These are phyloP conservation scores for Neonectria punicea DNA, from an alignment of 2,329 filamentous ascomycete species.

Conservation along the genomic window DNA sequence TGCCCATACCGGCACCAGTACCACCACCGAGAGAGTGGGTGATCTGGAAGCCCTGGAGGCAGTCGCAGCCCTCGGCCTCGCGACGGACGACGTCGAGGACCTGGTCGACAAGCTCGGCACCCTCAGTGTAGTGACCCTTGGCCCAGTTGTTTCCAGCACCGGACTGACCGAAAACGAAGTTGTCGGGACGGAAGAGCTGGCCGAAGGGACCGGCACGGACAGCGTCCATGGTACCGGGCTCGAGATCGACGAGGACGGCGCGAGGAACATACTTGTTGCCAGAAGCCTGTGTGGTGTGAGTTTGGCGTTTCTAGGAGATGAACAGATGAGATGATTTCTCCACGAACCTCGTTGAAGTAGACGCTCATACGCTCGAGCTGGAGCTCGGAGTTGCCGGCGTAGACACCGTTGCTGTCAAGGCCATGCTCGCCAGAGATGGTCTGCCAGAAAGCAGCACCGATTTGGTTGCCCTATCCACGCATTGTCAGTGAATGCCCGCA, in stretches of 20 bases:
- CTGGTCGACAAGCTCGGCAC: conserved; percentile 97
- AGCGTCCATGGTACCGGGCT: conserved; percentile 99
- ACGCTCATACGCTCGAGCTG: conserved; percentile 99
- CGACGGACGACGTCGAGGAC: conserved; percentile 98
- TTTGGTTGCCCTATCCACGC: conserved; percentile 91
- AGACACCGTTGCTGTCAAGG: conserved; percentile 97
- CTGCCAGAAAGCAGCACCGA: conserved; percentile 99
- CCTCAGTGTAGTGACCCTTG: conserved; percentile 99
- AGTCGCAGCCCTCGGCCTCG: conserved; percentile 98
- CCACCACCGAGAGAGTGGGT: conserved; percentile 99
- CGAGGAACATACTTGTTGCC: conserved; percentile 99
- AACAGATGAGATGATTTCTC: not conserved
- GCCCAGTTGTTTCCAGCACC: conserved; percentile 99
- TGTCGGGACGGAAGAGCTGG: conserved; percentile 99
- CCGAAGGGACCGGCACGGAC: conserved; percentile 98
- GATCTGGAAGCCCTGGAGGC: conserved; percentile 99
- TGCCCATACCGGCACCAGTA: conserved; percentile 99
- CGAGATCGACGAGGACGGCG: conserved; percentile 98
- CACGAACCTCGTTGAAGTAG: conserved; percentile 85
- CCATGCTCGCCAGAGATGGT: conserved; percentile 92
- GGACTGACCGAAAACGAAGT: conserved; percentile 99
- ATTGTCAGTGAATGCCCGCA: conserved; percentile 50
- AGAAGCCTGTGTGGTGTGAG: conserved; percentile 71
- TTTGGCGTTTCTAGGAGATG: conserved; percentile 3
- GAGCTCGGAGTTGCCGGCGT: conserved; percentile 98